Evolutionary conservation across 2,329 filamentous ascomycete species (phyloP), one percentile per base, ranked within the genome.

Genomic region (Stachybotrys echinatus): DNA sequence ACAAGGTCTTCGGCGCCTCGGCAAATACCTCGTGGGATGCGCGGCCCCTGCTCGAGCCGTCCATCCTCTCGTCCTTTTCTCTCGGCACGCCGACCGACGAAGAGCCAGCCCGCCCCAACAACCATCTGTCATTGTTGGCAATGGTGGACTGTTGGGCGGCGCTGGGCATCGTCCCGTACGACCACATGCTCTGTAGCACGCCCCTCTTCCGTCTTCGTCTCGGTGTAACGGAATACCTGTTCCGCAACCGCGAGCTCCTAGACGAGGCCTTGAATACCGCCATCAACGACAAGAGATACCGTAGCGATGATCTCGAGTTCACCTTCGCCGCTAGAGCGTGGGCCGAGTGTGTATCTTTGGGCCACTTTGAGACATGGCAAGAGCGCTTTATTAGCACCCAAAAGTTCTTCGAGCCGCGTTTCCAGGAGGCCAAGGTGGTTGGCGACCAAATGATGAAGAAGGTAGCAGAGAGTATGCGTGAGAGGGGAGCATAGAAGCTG

Each of bases 111-210:
- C 81, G 89, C 19, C 89, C 87, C 48, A 99, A 99, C 72, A 99
- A 94, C 65, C 95, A 99, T 69, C 79, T 99, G 23, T 92, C 86
- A 65, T 77, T 99, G 50, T 79, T 99, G 42, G 94, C 92, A 44
- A 99, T 99, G 83, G 95, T 97, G 42, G 94, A 99, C 73, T 97
- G 92, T 72, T 99, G 94, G 94, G 94, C 89, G 65, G 89, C 89
- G 58, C 79, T 97, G 43, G 88, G 85, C 31, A 99, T 96, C 61
- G 88, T 95, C 45, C 94, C 94, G 1, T 99, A 99, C 68, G 92
- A 99, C 70, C 95, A 99, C 74, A 99, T 99, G 92, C 95, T 99
- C 58, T 99, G 94, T 74, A 96, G 91, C 48, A 99, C 94, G 38
- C 94, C 94, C 73, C 82, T 97, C 44, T 99, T 99, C 75, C 88